Evolutionary conservation across 164 flowering plant genomes (phyloP).

Genomic region (Sedum album): DNA sequence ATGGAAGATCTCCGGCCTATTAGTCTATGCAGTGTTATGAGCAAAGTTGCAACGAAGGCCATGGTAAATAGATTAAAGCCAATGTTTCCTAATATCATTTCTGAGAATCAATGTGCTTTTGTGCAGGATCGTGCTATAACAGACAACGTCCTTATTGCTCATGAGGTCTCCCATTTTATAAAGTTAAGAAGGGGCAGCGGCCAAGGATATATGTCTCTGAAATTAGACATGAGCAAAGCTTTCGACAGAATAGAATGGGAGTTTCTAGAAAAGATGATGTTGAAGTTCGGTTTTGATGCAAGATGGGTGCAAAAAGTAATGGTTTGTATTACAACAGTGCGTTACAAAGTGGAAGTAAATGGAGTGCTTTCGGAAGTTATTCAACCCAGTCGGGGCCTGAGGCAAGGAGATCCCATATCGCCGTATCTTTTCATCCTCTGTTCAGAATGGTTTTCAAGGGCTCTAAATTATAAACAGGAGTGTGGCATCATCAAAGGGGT

Average conservation of each 20-base stretch:
- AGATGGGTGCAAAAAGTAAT: no score
- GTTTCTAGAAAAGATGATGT: not conserved
- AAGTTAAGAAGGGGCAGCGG: not conserved
- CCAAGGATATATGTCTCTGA: not conserved
- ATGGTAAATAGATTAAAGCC: not conserved
- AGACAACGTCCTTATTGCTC: not conserved
- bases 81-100: not conserved
- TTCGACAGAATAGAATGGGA: not conserved
- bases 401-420: no score
- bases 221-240: not conserved
- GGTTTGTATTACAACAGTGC: no score
- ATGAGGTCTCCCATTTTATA: not conserved
- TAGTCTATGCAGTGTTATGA: not conserved
- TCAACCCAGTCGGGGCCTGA: no score
- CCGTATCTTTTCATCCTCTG: no score
- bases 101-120: not conserved
- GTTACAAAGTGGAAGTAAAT: no score
- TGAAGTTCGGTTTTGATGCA: no score
- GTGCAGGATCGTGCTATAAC: not conserved
- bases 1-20: not conserved
- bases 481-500: no score
- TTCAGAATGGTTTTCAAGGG: no score
- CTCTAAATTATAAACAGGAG: no score
- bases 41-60: not conserved
- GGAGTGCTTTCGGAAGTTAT: no score